Conservation (phyloP, 2,329 filamentous ascomycete species). For the Berkeleyomyces rouxiae region DNA sequence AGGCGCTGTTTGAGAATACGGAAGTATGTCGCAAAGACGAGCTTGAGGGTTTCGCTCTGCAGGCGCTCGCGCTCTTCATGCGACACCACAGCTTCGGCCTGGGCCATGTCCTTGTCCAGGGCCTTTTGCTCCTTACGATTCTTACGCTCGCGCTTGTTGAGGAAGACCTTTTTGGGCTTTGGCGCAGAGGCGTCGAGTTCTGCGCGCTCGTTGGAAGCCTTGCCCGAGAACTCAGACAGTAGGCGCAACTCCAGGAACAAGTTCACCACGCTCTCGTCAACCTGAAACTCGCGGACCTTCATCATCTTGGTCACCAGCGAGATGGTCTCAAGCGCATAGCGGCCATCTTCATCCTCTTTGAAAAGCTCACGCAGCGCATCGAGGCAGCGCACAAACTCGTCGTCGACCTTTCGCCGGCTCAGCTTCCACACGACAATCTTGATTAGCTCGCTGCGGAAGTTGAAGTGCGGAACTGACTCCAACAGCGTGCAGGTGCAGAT, state of each 20-base stretch:
- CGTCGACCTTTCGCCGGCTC: constrained; percentile 53
- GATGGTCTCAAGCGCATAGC: constrained; percentile 73
- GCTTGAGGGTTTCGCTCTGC: constrained; percentile 87
- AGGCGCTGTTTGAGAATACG: constrained; percentile 73
- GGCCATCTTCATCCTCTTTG: constrained; percentile 73
- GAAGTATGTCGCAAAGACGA: constrained; percentile 92
- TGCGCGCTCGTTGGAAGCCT: constrained; percentile 61
- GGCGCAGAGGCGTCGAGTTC: constrained; percentile 39
- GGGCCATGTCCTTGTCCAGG: constrained; percentile 81
- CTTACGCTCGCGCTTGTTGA: constrained; percentile 79
- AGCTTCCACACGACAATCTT: constrained; percentile 77
- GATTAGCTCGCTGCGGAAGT: constrained; percentile 76
- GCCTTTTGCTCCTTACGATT: constrained; percentile 67
- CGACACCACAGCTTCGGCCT: constrained; percentile 77
- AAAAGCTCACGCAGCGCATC: constrained; percentile 71
- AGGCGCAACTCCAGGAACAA: constrained; percentile 80
- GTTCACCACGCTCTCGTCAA: constrained; percentile 76
- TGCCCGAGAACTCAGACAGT: constrained; percentile 71
- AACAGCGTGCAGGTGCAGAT: constrained; percentile 73
- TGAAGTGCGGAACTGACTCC: constrained; percentile 82
- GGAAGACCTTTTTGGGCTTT: constrained; percentile 67
- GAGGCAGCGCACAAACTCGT: constrained; percentile 61
- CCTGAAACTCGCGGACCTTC: constrained; percentile 65
- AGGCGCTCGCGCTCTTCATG: constrained; percentile 87
- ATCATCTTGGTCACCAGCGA: constrained; percentile 85